These are phyloP conservation scores for Graphium sp. DNA, from an alignment of 2,329 filamentous ascomycete genomes.

Conservation along the genomic window DNA sequence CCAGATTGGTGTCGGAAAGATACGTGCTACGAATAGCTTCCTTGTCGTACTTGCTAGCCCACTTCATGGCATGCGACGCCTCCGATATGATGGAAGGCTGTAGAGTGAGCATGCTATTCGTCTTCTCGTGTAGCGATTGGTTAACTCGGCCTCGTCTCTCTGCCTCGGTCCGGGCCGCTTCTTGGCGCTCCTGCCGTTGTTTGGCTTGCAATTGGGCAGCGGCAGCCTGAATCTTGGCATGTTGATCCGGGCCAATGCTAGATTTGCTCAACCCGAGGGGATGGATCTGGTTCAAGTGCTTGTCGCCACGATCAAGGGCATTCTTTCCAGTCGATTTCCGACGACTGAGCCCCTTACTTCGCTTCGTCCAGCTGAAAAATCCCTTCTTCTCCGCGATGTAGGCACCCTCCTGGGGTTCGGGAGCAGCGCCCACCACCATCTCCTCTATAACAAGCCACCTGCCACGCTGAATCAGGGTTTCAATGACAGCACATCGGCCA, in stretches of 20 bases:
- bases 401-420: constrained; percentile 67
- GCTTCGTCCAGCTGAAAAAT: constrained; percentile 73
- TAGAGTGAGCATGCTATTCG: constrained; percentile 76
- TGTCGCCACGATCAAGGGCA: constrained; percentile 26
- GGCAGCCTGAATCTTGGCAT: constrained; percentile 83
- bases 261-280: constrained; percentile 49
- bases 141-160: constrained; percentile 34
- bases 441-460: constrained; percentile 94
- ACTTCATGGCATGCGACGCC: constrained; percentile 88
- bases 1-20: constrained; percentile 54
- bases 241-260: constrained; percentile 78
- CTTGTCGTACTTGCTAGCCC: constrained; percentile 91
- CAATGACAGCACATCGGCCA: constrained; percentile 79
- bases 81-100: constrained; percentile 74
- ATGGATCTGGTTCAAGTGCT: constrained; percentile 20
- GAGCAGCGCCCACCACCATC: constrained; percentile 81
- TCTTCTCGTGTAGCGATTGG: constrained; percentile 46
- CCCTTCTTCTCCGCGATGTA: constrained; percentile 94
- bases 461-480: constrained; percentile 66
- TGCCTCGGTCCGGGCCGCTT: constrained; percentile 19
- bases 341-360: constrained; percentile 44
- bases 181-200: constrained; percentile 40
- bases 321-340: constrained; percentile 56
- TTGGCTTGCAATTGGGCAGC: constrained; percentile 67
- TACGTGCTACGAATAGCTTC: constrained; percentile 76